Conservation (phyloP, 2,329 filamentous ascomycete genomes). For the Verticillium tricorpus region DNA sequence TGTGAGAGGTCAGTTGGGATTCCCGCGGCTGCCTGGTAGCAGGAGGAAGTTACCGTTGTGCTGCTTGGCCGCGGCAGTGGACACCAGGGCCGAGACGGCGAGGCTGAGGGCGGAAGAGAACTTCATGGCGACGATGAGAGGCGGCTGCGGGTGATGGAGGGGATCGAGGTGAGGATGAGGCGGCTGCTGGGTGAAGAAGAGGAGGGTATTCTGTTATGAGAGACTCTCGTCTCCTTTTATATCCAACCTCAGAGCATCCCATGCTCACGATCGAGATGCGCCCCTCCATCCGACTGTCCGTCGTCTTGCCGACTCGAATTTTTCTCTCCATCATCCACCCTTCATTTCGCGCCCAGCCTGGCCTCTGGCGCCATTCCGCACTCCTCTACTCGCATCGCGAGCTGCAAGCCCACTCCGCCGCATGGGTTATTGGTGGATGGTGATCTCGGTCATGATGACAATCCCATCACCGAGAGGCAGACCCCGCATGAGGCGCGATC, state of each 20-base stretch:
- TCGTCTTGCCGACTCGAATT: background rate
- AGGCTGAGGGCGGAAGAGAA: constrained; percentile 6
- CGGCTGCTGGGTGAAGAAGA: constrained; percentile 8
- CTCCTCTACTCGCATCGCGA: background rate
- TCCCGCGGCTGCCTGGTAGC: background rate
- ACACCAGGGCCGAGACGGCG: constrained; percentile 10
- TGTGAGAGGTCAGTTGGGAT: background rate
- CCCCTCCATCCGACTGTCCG: background rate
- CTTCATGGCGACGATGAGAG: constrained; percentile 8
- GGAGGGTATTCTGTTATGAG: background rate
- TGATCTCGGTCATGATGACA: no score
- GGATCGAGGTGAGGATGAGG: background rate
- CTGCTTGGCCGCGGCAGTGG: constrained; percentile 6
- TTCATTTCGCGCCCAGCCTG: background rate
- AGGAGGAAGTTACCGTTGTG: background rate
- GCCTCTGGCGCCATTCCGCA: background rate
- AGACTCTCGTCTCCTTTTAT: background rate
- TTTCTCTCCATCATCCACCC: background rate
- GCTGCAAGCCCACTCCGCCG: no score
- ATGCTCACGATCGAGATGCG: background rate
- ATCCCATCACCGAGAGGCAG: no score
- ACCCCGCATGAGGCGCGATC: no score
- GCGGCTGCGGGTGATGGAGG: background rate
- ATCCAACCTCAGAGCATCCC: background rate
- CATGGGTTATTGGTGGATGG: no score